Percentiles rank a stretch among this genome's conserved stretches.
Conservation (phyloP, 2,329 filamentous ascomycete genomes). For the Fusarium pilosicola region DNA sequence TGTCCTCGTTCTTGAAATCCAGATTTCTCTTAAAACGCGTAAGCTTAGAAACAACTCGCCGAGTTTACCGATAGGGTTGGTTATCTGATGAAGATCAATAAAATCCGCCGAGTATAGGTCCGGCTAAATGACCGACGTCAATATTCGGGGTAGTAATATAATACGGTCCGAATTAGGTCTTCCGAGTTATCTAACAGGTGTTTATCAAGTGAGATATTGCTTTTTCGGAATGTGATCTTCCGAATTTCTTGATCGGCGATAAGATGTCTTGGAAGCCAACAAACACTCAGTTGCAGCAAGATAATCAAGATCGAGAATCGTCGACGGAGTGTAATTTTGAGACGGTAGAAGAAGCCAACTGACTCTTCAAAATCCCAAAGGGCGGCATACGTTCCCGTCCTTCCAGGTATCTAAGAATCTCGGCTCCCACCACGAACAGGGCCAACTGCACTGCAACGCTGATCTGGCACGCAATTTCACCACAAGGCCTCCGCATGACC, state of each 20-base stretch:
- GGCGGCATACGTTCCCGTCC: neutral
- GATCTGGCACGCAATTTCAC: neutral
- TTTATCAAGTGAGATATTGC: neutral
- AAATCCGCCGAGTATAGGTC: neutral
- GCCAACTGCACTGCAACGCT: slow-evolving; percentile 8
- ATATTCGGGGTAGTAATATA: neutral
- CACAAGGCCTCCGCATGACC: neutral
- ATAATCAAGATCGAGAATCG: neutral
- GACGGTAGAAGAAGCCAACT: neutral
- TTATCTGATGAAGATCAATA: neutral
- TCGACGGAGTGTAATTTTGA: neutral
- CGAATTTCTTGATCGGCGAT: slow-evolving; percentile 17
- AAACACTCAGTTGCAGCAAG: neutral
- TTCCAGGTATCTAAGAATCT: neutral
- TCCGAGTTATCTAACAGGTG: neutral
- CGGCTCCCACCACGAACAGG: slow-evolving; percentile 2
- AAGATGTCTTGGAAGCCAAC: neutral
- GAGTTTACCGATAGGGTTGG: neutral
- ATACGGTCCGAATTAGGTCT: neutral
- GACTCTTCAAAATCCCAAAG: neutral
- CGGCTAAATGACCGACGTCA: neutral
- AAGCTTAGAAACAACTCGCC: neutral
- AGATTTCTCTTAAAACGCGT: neutral
- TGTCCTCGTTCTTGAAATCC: neutral
- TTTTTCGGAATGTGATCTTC: slow-evolving; percentile 13